Conservation (phyloP, 192 early-diverging fungal species). For the Entomortierella beljakovae region DNA sequence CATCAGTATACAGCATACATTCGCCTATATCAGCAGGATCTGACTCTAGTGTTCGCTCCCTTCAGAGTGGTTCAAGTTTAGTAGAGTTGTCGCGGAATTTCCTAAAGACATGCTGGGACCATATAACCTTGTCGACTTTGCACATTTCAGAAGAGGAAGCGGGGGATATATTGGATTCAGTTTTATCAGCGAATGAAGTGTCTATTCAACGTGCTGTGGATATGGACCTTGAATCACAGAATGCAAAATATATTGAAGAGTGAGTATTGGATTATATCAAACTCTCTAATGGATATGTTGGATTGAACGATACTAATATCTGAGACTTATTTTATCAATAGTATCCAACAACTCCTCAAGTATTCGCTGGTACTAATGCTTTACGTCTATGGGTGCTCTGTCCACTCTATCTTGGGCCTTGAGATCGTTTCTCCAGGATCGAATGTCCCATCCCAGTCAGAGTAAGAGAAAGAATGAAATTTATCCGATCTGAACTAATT, state of each 20-base stretch:
- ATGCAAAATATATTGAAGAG: slow-evolving; percentile 13
- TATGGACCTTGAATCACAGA: neutral
- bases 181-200: slow-evolving; percentile 21
- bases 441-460: neutral
- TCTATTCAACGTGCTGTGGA: slow-evolving; percentile 3
- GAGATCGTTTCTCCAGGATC: slow-evolving; percentile 41
- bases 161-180: slow-evolving; percentile 15
- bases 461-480: neutral
- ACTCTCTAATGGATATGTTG: too few species aligned
- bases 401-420: slow-evolving; percentile 41
- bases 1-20: neutral
- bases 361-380: slow-evolving; percentile 56
- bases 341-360: slow-evolving; percentile 54
- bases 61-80: neutral
- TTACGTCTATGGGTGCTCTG: slow-evolving; percentile 56
- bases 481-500: too few species aligned
- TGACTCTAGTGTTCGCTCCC: neutral
- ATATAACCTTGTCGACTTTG: slow-evolving; percentile 1
- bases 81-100: slow-evolving; percentile 14
- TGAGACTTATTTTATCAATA: neutral
- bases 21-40: neutral
- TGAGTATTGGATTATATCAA: too few species aligned
- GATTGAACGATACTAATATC: neutral
- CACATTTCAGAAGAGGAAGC: slow-evolving; percentile 23
- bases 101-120: slow-evolving; percentile 16